Evolutionary conservation across 169 alveolate species (phyloP).

Genomic region (Plasmodium gonderi): DNA sequence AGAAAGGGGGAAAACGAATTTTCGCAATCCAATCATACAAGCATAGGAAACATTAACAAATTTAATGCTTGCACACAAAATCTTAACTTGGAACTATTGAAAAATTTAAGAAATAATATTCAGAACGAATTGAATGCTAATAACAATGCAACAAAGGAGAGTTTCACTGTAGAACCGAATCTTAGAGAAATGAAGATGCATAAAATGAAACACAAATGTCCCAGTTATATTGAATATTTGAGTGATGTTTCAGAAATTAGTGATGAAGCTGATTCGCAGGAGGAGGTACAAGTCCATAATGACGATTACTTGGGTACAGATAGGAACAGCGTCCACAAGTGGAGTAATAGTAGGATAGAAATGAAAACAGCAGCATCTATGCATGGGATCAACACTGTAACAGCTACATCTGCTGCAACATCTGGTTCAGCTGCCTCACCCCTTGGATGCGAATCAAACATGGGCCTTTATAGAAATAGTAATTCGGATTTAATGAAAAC

Average conservation of each 20-base stretch:
- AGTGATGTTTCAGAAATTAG: slow-evolving; percentile 75
- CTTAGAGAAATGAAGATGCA: neutral
- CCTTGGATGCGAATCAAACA: neutral
- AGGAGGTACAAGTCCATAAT: neutral
- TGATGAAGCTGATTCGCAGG: slow-evolving; percentile 57
- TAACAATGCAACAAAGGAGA: neutral
- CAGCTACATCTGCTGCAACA: neutral
- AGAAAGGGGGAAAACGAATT: neutral
- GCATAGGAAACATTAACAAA: neutral
- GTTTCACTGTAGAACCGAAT: neutral
- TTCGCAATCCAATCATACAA: neutral
- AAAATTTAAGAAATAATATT: neutral
- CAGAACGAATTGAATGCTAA: neutral
- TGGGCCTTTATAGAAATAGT: neutral
- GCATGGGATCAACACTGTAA: neutral
- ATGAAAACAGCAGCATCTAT: neutral
- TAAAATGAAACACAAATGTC: neutral
- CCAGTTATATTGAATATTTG: slow-evolving; percentile 38
- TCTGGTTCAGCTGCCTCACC: neutral
- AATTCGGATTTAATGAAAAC: neutral
- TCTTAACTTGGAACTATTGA: slow-evolving; percentile 9
- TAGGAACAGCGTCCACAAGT: neutral
- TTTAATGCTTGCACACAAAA: neutral
- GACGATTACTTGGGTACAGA: neutral
- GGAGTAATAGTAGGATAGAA: neutral